Evolutionary conservation across 2,329 filamentous ascomycete species (phyloP), one percentile per base, ranked within the genome.

Genomic region (Trichoderma simmonsii): DNA sequence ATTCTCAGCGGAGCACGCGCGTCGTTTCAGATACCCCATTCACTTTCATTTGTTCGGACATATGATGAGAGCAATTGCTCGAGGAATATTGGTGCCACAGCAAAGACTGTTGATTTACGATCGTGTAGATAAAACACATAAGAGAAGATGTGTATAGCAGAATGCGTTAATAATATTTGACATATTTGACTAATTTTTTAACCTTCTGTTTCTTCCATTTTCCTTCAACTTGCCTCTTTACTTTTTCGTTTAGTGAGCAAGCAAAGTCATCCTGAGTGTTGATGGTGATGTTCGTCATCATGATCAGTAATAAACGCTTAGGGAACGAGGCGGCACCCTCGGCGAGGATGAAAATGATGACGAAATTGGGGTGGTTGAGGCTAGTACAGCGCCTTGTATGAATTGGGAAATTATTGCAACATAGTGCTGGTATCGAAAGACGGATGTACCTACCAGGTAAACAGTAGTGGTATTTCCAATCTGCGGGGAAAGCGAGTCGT

Each of bases 11-110:
- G 59, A 70, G 56, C 56, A 62, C 48, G 26, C 43, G 67, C 61
- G 67, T 70, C 67, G 30, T 70, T 70, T 70, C 67, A 62, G 67
- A 70, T 70, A 70, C 67, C 57, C 67, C 48, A 62, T 70, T 34
- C 67, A 54, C 32, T 61, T 62, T 70, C 67, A 62, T 70, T 54
- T 70, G 67, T 70, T 36, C 56, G 12, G 11, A 51, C 34, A 43
- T n/a, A 62, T 59, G 56, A 61, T 61, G 36, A 24, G 65, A 68
- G 36, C 26, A 21, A 30, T n/a, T 54, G 51, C 21, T 9, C 26
- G 11, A 62, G 56, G 43, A 26, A 54, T 21, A 32, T 28, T 36
- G 30, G 43, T 1, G n/a, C 26, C 18, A n/a, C n/a, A 36, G 21
- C 3, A 14, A 11, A 32, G 26, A 48, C 30, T 43, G 21, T 21